Conservation (phyloP, 2,329 filamentous ascomycete genomes). For the Pyrenochaeta sp. region DNA sequence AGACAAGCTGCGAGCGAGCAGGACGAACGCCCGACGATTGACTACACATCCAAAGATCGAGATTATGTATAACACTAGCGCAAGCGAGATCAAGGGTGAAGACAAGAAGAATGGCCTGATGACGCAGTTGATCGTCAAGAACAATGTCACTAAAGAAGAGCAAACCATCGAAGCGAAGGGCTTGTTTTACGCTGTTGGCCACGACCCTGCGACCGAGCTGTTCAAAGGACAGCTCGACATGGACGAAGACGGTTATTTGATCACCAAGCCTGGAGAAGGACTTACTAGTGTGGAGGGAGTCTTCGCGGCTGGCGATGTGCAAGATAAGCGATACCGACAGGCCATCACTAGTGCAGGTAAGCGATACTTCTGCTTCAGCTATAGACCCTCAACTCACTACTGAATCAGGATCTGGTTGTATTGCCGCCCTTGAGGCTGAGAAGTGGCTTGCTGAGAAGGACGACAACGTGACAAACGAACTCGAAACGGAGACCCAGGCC, state of each 20-base stretch:
- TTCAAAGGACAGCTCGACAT: slow-evolving; percentile 90
- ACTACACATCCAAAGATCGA: slow-evolving; percentile 87
- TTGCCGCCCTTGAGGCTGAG: slow-evolving; percentile 95
- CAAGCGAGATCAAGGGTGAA: slow-evolving; percentile 84
- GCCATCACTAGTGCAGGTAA: slow-evolving; percentile 95
- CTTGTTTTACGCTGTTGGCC: slow-evolving; percentile 96
- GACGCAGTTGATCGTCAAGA: slow-evolving; percentile 84
- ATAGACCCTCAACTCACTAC: not conserved
- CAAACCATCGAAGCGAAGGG: slow-evolving; percentile 91
- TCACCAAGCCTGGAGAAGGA: slow-evolving; percentile 88
- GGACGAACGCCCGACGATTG: slow-evolving; percentile 89
- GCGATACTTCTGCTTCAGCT: slow-evolving; percentile 46
- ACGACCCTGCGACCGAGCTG: slow-evolving; percentile 90
- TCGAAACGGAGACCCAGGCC: slow-evolving; percentile 59
- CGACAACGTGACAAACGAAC: slow-evolving; percentile 58
- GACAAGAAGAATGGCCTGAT: slow-evolving; percentile 78
- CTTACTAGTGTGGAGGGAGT: slow-evolving; percentile 89
- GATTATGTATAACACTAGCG: slow-evolving; percentile 84
- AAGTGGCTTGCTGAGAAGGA: slow-evolving; percentile 87
- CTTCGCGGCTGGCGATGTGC: slow-evolving; percentile 96
- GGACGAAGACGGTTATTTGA: slow-evolving; percentile 89
- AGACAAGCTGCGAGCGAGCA: slow-evolving; percentile 85
- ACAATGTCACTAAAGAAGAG: slow-evolving; percentile 76
- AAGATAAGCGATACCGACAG: slow-evolving; percentile 98
- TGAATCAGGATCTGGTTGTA: slow-evolving; percentile 82